Evolutionary conservation across 768 basidiomycete species (phyloP).

Genomic region (Boletus rex-veris): DNA sequence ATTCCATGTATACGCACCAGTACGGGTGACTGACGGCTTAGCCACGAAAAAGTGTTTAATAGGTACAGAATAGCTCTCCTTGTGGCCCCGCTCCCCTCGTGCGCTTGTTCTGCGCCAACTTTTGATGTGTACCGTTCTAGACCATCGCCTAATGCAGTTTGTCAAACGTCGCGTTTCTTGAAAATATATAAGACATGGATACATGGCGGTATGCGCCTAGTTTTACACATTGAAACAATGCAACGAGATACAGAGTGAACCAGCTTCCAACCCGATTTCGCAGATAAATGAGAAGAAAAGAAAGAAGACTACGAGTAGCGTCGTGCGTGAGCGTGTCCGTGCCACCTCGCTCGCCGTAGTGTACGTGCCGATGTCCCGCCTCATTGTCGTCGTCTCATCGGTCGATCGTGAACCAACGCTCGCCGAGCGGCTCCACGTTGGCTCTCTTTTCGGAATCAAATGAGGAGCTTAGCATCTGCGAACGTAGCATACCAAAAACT

Average conservation of each 20-base stretch:
- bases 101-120: background rate
- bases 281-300: background rate
- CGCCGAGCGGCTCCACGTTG: too few species aligned
- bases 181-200: background rate
- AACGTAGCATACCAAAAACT: too few species aligned
- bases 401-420: too few species aligned
- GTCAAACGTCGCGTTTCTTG: too few species aligned
- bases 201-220: background rate
- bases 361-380: too few species aligned
- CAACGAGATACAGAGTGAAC: background rate
- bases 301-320: constrained; percentile 16
- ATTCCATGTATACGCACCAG: background rate
- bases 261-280: background rate
- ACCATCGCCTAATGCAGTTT: background rate
- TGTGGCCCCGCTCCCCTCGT: background rate
- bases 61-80: background rate
- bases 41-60: background rate
- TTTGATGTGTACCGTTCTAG: constrained; percentile 8
- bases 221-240: background rate
- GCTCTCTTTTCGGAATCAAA: too few species aligned
- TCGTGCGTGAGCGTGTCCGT: too few species aligned
- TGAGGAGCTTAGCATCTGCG: too few species aligned
- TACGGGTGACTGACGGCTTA: constrained; percentile 10
- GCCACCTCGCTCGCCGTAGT: too few species aligned
- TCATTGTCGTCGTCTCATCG: too few species aligned